Base-by-base conservation (phyloP, 2,329 filamentous ascomycete genomes). In the Herpotrichia juniperi region DNA sequence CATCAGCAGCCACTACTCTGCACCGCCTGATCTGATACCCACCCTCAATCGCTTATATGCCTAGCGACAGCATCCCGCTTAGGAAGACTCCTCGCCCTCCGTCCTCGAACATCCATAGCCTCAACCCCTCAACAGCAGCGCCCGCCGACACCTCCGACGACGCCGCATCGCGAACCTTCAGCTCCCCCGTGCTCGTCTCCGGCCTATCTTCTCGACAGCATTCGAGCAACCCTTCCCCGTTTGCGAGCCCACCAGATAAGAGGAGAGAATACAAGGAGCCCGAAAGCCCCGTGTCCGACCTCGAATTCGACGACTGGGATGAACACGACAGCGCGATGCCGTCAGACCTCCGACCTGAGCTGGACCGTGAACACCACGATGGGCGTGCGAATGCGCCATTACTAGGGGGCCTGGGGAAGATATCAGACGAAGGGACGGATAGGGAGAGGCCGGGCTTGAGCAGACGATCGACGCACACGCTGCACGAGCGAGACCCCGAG, bases 401-500 rank as follows among this genome's bases (percentile, higher is more conserved):
- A 57, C 75, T 88, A 26, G 79, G 71, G 30, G n/a, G n/a, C 6
- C 21, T 40, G 37, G 37, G 37, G 9, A 32, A 51, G 39, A 74
- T 76, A 58, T 74, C 73, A 53, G 65, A 70, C 48, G 67, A 67
- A 51, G 67, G 62, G 52, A 70, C 62, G 60, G 77, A 74, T 62
- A 75, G 74, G 55, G 73, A 58, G 46, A 67, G 72, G 40, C 74
- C 78, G 14, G 61, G 67, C 21, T 75, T 83, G 56, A 77, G 66
- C 37, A 80, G 85, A 50, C 79, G 84, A 50, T 88, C 87, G 35
- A 88, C 88, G 48, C 56, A 58, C 37, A 88, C 87, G 11, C 87
- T 96, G 76, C 86, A 89, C 66, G 92, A 91, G 68, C 82, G 85
- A 63, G 93, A 89, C 68, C 90, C 91, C n/a, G 83, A 86, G 53